These are phyloP conservation scores for Yamadazyma pseudoaaseri DNA, from an alignment of 1,139 yeast species.

Conservation along the genomic window DNA sequence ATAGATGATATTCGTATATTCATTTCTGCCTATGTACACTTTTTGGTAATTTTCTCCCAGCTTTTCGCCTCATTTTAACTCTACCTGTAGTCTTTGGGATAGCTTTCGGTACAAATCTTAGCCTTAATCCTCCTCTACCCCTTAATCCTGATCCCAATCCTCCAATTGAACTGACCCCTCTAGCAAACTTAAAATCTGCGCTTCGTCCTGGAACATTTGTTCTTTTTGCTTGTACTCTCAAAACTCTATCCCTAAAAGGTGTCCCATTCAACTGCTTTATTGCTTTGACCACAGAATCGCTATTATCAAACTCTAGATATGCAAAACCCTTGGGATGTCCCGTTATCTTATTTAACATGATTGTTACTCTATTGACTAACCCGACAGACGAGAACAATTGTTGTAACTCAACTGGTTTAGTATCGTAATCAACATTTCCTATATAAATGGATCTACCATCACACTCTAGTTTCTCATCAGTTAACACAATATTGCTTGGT, in stretches of 20 bases:
- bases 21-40: not conserved
- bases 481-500: too few relatives aligned
- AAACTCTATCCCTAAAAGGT: slow-evolving; percentile 62
- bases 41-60: not conserved
- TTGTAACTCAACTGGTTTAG: slow-evolving; percentile 81
- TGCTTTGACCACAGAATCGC: slow-evolving; percentile 62
- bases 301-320: slow-evolving; percentile 73
- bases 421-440: slow-evolving; percentile 80
- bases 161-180: too few relatives aligned
- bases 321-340: slow-evolving; percentile 89
- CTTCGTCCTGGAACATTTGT: slow-evolving; percentile 67
- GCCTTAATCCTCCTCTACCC: too few relatives aligned
- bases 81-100: too few relatives aligned
- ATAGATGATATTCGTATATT: too few relatives aligned
- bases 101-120: too few relatives aligned
- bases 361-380: slow-evolving; percentile 78
- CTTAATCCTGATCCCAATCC: too few relatives aligned
- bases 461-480: slow-evolving; percentile 40
- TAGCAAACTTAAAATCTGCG: slow-evolving; percentile 10
- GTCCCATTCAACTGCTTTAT: slow-evolving; percentile 62
- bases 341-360: slow-evolving; percentile 65
- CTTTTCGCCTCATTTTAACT: not conserved
- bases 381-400: slow-evolving; percentile 77
- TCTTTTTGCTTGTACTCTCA: slow-evolving; percentile 74
- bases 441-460: slow-evolving; percentile 84